These are phyloP conservation scores for Russula compacta DNA, from an alignment of 768 basidiomycete species.

Conservation along the genomic window DNA sequence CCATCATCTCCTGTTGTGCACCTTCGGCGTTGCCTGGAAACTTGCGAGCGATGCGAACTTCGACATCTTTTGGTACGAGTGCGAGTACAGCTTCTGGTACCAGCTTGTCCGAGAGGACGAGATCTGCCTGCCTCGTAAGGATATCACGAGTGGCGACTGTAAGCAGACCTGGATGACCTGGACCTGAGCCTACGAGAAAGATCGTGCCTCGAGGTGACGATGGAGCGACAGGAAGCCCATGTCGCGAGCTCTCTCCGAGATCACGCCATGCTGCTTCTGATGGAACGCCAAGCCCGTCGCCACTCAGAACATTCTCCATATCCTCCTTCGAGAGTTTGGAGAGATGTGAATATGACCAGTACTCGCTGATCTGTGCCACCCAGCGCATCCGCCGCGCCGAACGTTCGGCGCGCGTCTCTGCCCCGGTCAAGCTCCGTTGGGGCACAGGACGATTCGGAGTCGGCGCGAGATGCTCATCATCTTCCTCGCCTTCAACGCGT, in stretches of 20 bases:
- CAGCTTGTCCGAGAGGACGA: constrained; percentile 94
- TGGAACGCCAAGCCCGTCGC: constrained; percentile 23
- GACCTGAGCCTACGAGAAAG: constrained; percentile 87
- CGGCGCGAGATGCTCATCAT: constrained; percentile 43
- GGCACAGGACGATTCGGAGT: constrained; percentile 70
- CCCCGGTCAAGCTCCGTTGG: constrained; percentile 35
- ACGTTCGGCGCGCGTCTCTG: constrained; percentile 32
- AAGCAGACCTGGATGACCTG: constrained; percentile 88
- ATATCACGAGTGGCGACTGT: constrained; percentile 79
- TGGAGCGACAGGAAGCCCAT: constrained; percentile 23
- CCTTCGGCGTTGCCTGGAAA: constrained; percentile 97
- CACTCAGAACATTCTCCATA: constrained; percentile 55
- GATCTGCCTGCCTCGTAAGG: constrained; percentile 69
- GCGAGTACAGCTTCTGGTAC: constrained; percentile 83
- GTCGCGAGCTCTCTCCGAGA: constrained; percentile 17
- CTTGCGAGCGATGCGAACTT: constrained; percentile 87
- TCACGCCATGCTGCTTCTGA: constrained; percentile 1
- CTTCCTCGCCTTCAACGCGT: constrained; percentile 32
- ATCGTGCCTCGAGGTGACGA: constrained; percentile 53
- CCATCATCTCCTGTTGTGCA: constrained; percentile 93
- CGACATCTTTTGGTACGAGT: constrained; percentile 63
- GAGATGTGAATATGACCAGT: constrained; percentile 79
- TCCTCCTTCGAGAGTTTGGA: constrained; percentile 58
- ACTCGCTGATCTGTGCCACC: constrained; percentile 94
- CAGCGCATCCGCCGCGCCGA: constrained; percentile 73